phyloP scores from a whole-genome alignment of 2,329 filamentous ascomycete species.

The Bipolaris sorokiniana region DNA sequence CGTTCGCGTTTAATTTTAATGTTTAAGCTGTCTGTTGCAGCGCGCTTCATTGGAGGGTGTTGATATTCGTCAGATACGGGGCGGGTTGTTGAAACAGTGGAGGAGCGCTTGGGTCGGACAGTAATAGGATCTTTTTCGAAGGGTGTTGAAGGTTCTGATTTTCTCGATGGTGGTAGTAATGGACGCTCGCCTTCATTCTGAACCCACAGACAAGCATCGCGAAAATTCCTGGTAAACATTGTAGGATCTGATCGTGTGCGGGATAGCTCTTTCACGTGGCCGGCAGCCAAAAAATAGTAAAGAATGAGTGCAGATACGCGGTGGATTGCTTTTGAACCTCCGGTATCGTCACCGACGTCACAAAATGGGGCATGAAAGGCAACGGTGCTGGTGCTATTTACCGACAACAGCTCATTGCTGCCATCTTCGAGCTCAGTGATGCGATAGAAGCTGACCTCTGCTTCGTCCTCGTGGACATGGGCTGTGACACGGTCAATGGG shows the following conservation, averaged over 20 bases:
- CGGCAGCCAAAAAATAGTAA: constrained; percentile 36
- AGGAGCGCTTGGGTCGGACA: constrained; percentile 68
- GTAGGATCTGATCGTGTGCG: constrained; percentile 33
- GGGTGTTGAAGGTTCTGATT: constrained; percentile 26
- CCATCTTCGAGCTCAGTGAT: constrained; percentile 24
- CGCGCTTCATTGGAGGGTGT: constrained; percentile 23
- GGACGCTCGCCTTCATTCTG: constrained; percentile 34
- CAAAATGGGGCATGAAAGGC: constrained; percentile 37
- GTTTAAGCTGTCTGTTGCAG: constrained; percentile 25
- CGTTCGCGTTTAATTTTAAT: constrained; percentile 36
- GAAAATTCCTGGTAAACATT: constrained; percentile 40
- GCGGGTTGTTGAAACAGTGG: constrained; percentile 57
- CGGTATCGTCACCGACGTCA: constrained; percentile 35
- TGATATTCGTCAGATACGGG: constrained; percentile 12
- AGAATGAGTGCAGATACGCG: constrained; percentile 35
- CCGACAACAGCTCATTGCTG: constrained; percentile 29
- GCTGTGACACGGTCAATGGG: constrained; percentile 33
- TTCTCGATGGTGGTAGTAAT: constrained; percentile 23
- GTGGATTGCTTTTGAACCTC: constrained; percentile 35
- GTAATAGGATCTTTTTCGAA: constrained; percentile 19
- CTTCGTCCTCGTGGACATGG: constrained; percentile 36
- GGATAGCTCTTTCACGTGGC: constrained; percentile 33
- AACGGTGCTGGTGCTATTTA: constrained; percentile 37
- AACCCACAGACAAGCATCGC: constrained; percentile 36
- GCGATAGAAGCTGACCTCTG: constrained; percentile 38